Evolutionary conservation across 2,329 filamentous ascomycete species (phyloP).

Genomic region (Ophiosphaerella korrae): DNA sequence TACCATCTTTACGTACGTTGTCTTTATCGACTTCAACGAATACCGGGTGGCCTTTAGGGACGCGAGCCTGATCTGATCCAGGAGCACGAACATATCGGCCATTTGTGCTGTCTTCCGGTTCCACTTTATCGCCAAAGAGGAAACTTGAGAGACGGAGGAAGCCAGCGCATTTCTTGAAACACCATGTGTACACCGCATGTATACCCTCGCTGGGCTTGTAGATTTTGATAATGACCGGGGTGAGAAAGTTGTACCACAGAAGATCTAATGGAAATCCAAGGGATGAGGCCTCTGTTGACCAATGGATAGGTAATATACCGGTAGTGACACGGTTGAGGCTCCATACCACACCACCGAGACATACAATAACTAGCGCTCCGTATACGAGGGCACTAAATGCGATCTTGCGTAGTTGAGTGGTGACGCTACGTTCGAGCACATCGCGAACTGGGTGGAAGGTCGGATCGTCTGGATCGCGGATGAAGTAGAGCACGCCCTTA

Average conservation of each 20-base stretch:
- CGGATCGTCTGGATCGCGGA: slow-evolving; percentile 95
- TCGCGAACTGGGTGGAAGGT: slow-evolving; percentile 98
- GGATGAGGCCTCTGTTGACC: slow-evolving; percentile 89
- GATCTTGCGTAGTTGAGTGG: slow-evolving; percentile 93
- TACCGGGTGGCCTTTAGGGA: slow-evolving; percentile 80
- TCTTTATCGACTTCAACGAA: slow-evolving; percentile 77
- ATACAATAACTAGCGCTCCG: slow-evolving; percentile 87
- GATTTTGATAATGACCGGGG: slow-evolving; percentile 82
- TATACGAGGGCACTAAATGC: slow-evolving; percentile 95
- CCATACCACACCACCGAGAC: slow-evolving; percentile 95
- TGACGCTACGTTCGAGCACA: slow-evolving; percentile 89
- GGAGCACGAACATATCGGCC: slow-evolving; percentile 91
- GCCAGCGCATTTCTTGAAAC: slow-evolving; percentile 87
- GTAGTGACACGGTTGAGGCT: slow-evolving; percentile 71
- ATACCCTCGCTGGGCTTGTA: slow-evolving; percentile 85
- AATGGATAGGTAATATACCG: slow-evolving; percentile 84
- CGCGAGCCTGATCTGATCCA: slow-evolving; percentile 91
- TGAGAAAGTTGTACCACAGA: slow-evolving; percentile 94
- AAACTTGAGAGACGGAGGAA: slow-evolving; percentile 85
- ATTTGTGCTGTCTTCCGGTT: slow-evolving; percentile 82
- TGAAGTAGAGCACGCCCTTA: slow-evolving; percentile 94
- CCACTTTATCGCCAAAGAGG: slow-evolving; percentile 80
- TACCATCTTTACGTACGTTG: slow-evolving; percentile 68
- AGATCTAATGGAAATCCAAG: slow-evolving; percentile 94
- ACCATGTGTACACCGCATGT: slow-evolving; percentile 90